phyloP scores from a whole-genome alignment of 345 rosid species.

The Pistacia vera region DNA sequence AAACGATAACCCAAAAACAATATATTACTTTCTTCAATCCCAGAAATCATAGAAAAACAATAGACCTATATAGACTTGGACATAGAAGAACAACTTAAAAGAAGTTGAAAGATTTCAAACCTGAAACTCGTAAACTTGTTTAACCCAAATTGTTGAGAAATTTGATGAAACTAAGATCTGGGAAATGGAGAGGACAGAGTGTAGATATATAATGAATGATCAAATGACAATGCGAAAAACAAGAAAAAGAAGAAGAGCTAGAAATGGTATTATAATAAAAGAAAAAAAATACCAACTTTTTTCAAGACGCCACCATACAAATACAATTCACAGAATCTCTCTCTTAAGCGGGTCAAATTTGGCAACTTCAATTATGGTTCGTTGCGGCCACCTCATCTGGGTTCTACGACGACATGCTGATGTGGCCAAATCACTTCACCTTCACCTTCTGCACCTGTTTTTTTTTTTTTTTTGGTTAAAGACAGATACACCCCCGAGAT shows the following conservation, averaged over 20 bases:
- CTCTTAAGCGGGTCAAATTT: conserved; percentile 33
- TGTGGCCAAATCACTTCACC: background rate
- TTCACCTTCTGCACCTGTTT: background rate
- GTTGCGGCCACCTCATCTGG: conserved; percentile 5
- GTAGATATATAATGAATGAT: background rate
- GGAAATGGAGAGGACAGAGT: background rate
- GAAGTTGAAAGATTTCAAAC: conserved; percentile 9
- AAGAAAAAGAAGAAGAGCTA: background rate
- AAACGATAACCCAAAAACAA: background rate
- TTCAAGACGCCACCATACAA: background rate
- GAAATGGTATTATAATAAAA: too few species aligned
- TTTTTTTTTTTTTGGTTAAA: background rate
- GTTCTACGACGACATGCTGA: background rate
- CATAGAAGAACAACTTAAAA: background rate
- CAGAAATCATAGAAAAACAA: background rate
- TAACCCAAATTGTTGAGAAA: background rate
- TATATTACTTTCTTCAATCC: background rate
- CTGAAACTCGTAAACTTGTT: background rate
- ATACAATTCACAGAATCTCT: background rate
- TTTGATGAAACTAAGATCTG: conserved; percentile 26
- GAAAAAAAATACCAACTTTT: background rate
- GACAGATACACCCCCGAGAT: too few species aligned
- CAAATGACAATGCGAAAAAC: background rate
- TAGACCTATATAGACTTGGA: background rate
- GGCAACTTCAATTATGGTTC: conserved; percentile 9